Evolutionary conservation across 2,329 filamentous ascomycete genomes (phyloP), one percentile per base, ranked within the genome.

Genomic region (Sporothrix phasma): DNA sequence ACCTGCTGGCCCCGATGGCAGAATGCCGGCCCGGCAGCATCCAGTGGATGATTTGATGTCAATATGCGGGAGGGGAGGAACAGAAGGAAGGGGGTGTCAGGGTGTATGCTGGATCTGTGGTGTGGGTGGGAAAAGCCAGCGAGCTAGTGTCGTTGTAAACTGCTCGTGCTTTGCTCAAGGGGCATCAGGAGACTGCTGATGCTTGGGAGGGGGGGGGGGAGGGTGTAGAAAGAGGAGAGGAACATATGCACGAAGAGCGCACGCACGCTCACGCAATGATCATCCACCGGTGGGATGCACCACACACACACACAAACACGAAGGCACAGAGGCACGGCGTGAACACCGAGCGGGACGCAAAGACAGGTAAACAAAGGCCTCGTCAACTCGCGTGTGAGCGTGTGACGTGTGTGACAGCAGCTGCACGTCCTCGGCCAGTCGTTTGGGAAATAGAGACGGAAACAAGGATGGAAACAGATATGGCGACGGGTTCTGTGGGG

Each of bases 1-100:
- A 46, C 53, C 17, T 63, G 64, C 64, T 65, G 60, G 64, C 45
- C 53, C 60, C 64, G 63, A 53, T 65, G 60, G 29, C 34, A 34
- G 58, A 24, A 37, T 22, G 22, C 47, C 8, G 37, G 54, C 54
- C 13, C 24, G 17, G 49, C 29, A 56, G 53, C 22, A 6, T 54
- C 62, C 62, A 64, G 60, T 64, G 26, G 54, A 29, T 13, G 24
- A 22, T 19, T 13, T 2, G 53, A 7, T n/a, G 24, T 31, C 13
- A 19, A 24, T n/a, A 46, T 31, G 46, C 26, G 51, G 60, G 53
- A 46, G 46, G 60, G 54, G 37, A 29, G 46, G 47, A 26, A 53
- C n/a, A 31, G 37, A n/a, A 29, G 51, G 24, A 31, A 24, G 11
- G 43, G 10, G 58, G 46, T 26, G 31, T 45, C 39, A 37, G 56